phyloP scores from a whole-genome alignment of 371 early-diverging fungal species.

The Mortierella polycephala region DNA sequence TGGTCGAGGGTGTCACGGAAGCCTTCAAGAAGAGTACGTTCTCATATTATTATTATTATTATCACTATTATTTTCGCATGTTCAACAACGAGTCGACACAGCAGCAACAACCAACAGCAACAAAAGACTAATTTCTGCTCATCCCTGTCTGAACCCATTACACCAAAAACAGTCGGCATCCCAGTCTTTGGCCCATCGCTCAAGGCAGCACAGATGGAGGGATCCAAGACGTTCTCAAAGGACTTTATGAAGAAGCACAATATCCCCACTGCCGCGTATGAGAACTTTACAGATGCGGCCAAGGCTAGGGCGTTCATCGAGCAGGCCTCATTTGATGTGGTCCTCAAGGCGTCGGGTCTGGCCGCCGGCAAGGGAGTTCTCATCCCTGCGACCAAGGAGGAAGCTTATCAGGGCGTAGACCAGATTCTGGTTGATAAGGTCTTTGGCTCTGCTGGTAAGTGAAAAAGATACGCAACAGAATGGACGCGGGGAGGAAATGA shows the following conservation, averaged over 20 bases:
- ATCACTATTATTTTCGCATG: background rate
- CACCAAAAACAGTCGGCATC: conserved; percentile 80
- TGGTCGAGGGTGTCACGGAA: conserved; percentile 91
- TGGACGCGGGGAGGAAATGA: conserved; percentile 1
- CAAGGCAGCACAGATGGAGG: conserved; percentile 93
- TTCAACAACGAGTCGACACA: background rate
- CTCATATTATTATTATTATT: background rate
- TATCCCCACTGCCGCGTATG: conserved; percentile 96
- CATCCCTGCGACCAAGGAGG: conserved; percentile 86
- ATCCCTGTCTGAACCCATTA: too few species aligned
- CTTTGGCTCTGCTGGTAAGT: conserved; percentile 88
- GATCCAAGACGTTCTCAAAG: conserved; percentile 97
- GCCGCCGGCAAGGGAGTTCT: conserved; percentile 98
- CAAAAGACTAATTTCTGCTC: background rate
- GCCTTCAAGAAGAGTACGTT: conserved; percentile 82
- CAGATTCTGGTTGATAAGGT: conserved; percentile 89
- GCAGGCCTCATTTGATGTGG: conserved; percentile 61
- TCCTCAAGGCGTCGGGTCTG: conserved; percentile 90
- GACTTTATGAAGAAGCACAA: conserved; percentile 96
- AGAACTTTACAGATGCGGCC: conserved; percentile 89
- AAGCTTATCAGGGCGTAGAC: conserved; percentile 87
- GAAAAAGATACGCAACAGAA: background rate
- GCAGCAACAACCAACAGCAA: background rate
- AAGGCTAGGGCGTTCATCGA: conserved; percentile 86
- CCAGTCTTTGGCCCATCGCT: conserved; percentile 94